Evolutionary conservation across 768 basidiomycete genomes (phyloP), one percentile per base, ranked within the genome.

Genomic region (Chiua virens): DNA sequence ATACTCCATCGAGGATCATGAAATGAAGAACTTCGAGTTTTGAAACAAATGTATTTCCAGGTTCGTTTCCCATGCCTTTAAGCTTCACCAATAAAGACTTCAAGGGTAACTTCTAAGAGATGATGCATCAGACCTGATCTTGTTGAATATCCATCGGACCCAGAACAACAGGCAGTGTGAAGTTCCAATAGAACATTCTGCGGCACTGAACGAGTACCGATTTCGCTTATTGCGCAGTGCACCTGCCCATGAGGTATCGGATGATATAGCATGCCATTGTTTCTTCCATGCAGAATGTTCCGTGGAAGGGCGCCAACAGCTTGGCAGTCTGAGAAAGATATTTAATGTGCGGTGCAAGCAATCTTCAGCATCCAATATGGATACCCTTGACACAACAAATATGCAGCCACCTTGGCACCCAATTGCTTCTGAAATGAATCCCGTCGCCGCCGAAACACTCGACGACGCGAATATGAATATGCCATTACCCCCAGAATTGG

Each of bases 271-370:
- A 13, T 25, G 22, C 28, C 35, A n/a, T 9, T 13, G 15, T 11
- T 10, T 15, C 22, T 3, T 40, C 18, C 46, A 32, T 21, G 13
- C 2, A 11, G 47, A 40, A 47, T n/a, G 22, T 48, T 41, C 39
- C 18, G 34, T 7, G 32, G 39, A n/a, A 47, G 15, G 15, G 11
- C 41, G 47, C n/a, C 15, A 25, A 34, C 32, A 5, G 7, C 6
- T 36, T 48, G 45, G 44, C 38, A 44, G 32, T 2, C 4, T 20
- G 18, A 5, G 15, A 17, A 1, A 2, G 1, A 28, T 36, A 57
- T 46, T 46, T 52, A 57, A n/a, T 30, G 13, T 14, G 13, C 3
- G 8, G 15, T 10, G 21, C 13, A 27, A 53, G 6, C 17, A 30
- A 3, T 3, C 13, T 13, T 4, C 20, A 14, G 7, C 27, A 7